Base-by-base conservation (phyloP, 352 stramenopile species). In the Phytophthora cryptogea region DNA sequence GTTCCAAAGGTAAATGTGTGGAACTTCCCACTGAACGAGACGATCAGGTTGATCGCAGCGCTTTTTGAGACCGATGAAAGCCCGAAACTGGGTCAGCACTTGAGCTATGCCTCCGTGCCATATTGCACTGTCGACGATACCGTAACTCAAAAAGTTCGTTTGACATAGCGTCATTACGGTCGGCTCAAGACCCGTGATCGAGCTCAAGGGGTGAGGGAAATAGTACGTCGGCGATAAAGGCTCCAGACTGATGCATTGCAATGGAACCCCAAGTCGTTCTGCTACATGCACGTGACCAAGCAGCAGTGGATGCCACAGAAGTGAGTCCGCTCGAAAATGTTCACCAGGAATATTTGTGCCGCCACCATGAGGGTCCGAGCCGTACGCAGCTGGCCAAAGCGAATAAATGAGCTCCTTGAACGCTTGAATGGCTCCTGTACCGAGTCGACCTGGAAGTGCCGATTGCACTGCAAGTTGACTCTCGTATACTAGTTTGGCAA, bases 1-100 rank as follows among this genome's bases (percentile, higher is more conserved):
- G 31, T 78, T 80, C 70, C 70, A 83, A 5, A 80, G 48, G 37
- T 86, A 86, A 41, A 76, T 79, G 59, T 81, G 66, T 6, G 76
- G 76, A 31, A 81, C 61, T 48, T 74, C 58, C 68, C 73, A 83
- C 32, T 67, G 49, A 7, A 74, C 53, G 6, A 79, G 30, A 5
- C 59, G 46, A 16, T 73, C 64, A 5, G 65, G 59, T 3, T 43
- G 44, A 16, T 68, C 59, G 9, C 63, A 72, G 13, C 54, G 62
- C 8, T 56, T 71, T 30, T 54, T 62, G 13, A 83, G 54, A 9
- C 73, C 73, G n/a, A 86, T 69, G 23, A 69, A 70, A 10, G 64
- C 51, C n/a, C 76, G 70, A 36, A 86, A 86, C 31, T 77, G 62
- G 26, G 76, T 70, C 40, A 86, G 44, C 0, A 78, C 57, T 9